Conservation (phyloP, 371 early-diverging fungal species). For the Apophysomyces elegans region DNA sequence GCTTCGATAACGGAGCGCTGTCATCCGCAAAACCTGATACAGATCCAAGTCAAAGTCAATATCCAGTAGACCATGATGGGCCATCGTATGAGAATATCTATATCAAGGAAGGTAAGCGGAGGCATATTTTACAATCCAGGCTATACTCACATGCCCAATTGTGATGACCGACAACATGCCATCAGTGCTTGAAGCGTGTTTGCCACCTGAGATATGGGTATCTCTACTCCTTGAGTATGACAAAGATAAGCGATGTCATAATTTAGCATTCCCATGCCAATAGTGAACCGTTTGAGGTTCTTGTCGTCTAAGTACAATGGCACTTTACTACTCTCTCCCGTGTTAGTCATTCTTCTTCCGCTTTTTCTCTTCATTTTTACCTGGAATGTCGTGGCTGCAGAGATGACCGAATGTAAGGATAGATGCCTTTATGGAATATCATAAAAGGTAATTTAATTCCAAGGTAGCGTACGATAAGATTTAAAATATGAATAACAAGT, state of each 20-base stretch:
- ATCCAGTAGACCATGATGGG: conserved; percentile 32
- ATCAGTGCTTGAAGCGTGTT: conserved; percentile 79
- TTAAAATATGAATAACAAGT: conserved; percentile 77
- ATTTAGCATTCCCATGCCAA: conserved; percentile 84
- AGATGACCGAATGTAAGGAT: conserved; percentile 50
- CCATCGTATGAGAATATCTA: conserved; percentile 45
- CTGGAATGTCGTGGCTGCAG: conserved; percentile 23
- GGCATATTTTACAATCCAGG: neutral
- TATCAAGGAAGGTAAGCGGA: neutral
- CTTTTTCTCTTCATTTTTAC: neutral
- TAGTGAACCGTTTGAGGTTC: conserved; percentile 61
- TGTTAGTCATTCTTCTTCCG: conserved; percentile 16
- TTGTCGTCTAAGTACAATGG: conserved; percentile 71
- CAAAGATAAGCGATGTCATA: conserved; percentile 88
- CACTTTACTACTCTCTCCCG: conserved; percentile 36
- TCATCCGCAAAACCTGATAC: conserved; percentile 43
- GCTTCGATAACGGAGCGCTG: conserved; percentile 29
- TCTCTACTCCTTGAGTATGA: conserved; percentile 77
- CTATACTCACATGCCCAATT: conserved; percentile 63
- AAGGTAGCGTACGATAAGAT: conserved; percentile 79
- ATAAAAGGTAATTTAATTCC: conserved; percentile 78
- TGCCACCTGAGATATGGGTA: conserved; percentile 61
- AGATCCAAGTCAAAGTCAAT: conserved; percentile 40
- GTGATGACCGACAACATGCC: conserved; percentile 65
- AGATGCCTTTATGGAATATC: conserved; percentile 56